phyloP scores from a whole-genome alignment of 129 eudicot species.

The Artemisia argyi region DNA sequence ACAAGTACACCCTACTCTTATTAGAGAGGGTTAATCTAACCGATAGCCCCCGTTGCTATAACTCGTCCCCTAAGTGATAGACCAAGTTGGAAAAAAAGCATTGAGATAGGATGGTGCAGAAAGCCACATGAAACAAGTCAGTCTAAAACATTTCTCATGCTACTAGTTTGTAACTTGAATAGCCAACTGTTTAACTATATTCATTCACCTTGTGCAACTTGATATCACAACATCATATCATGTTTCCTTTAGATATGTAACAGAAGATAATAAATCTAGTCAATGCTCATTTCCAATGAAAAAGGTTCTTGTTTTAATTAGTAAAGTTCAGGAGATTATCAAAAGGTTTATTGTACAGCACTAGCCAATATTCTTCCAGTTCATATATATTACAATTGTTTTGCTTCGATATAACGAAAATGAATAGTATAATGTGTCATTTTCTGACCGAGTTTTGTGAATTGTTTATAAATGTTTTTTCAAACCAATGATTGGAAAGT shows the following conservation, averaged over 20 bases:
- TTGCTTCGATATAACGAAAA: neutral
- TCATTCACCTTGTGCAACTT: constrained; percentile 9
- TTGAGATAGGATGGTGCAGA: constrained; percentile 1
- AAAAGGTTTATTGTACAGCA: neutral
- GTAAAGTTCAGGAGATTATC: neutral
- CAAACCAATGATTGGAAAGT: no score
- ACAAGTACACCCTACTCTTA: no score
- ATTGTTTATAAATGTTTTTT: no score
- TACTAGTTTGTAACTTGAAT: constrained; percentile 8
- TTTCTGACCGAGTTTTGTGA: no score
- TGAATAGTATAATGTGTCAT: no score
- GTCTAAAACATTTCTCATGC: neutral
- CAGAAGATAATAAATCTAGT: neutral
- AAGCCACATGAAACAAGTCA: constrained; percentile 18
- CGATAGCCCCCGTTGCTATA: no score
- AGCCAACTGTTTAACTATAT: neutral
- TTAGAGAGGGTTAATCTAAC: no score
- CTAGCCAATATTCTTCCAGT: neutral
- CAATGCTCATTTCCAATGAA: neutral
- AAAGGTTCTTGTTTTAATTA: neutral
- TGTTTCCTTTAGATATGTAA: neutral
- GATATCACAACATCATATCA: neutral
- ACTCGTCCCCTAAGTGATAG: no score
- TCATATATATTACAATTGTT: neutral
- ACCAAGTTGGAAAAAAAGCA: neutral